phyloP scores from a whole-genome alignment of 768 basidiomycete genomes.

The Mycena vulgaris region DNA sequence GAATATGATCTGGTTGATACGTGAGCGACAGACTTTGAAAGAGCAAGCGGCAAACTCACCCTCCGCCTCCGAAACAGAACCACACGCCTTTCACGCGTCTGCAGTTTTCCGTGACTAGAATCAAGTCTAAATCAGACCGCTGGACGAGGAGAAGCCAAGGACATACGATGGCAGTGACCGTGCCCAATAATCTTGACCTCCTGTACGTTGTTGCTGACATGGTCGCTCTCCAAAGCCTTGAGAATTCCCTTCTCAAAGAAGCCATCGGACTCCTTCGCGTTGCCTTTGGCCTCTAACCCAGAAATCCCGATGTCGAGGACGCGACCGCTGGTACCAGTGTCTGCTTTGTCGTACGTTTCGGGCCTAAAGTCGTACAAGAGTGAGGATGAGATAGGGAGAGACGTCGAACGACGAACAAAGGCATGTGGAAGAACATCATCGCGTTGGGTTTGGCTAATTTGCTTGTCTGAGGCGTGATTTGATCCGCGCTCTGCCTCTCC shows the following conservation, averaged over 20 bases:
- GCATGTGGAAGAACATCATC: conserved; percentile 98
- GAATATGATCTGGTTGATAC: conserved; percentile 76
- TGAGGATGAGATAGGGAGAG: background rate
- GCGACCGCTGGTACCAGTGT: conserved; percentile 74
- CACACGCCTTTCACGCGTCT: conserved; percentile 88
- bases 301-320: conserved; percentile 79
- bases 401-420: conserved; percentile 69
- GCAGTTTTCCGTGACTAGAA: conserved; percentile 89
- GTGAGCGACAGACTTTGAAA: background rate
- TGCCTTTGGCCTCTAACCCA: conserved; percentile 71
- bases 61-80: conserved; percentile 34
- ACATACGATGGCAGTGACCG: conserved; percentile 90
- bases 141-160: background rate
- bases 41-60: conserved; percentile 10
- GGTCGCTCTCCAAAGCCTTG: conserved; percentile 79
- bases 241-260: conserved; percentile 90
- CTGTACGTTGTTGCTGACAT: conserved; percentile 62
- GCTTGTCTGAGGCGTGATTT: conserved; percentile 67
- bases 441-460: conserved; percentile 94
- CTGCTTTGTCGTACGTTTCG: conserved; percentile 82
- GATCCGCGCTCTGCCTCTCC: conserved; percentile 70
- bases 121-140: conserved; percentile 31
- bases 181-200: conserved; percentile 94
- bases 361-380: conserved; percentile 66
- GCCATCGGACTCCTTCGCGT: conserved; percentile 80